phyloP scores from a whole-genome alignment of 202 grass and related monocot genomes.

The Saccharum hybrid region DNA sequence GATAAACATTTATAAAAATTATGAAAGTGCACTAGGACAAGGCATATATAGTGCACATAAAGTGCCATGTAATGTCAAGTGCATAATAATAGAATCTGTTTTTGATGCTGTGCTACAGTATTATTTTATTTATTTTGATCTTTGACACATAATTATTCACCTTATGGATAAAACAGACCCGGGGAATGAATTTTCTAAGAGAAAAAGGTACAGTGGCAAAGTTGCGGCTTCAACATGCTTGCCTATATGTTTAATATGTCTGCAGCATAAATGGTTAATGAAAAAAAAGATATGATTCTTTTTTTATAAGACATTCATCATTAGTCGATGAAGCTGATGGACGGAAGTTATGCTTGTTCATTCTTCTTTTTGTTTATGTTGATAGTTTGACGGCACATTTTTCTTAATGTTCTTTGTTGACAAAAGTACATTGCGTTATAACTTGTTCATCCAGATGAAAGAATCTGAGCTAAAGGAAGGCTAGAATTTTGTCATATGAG shows the following conservation, averaged over 20 bases:
- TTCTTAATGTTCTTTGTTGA: background rate
- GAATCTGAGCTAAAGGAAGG: background rate
- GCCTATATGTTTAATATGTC: background rate
- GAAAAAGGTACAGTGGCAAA: background rate
- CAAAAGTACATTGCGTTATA: background rate
- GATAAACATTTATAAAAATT: background rate
- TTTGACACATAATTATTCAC: background rate
- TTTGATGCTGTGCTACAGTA: background rate
- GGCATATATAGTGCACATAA: background rate
- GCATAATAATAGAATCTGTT: background rate
- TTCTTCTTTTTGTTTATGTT: background rate
- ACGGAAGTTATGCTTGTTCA: background rate
- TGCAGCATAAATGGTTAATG: background rate
- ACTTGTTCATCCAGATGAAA: constrained; percentile 12
- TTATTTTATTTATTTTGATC: no score
- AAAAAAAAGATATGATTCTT: background rate
- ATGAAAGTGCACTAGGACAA: background rate
- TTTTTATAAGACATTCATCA: background rate
- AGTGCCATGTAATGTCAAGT: background rate
- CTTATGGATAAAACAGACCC: background rate
- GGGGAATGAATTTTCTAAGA: background rate
- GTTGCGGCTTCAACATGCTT: background rate
- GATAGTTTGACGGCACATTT: background rate
- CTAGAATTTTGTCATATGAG: background rate
- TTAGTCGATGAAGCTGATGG: background rate